phyloP scores from a whole-genome alignment of 2,329 filamentous ascomycete genomes.

The Diaporthe eres region DNA sequence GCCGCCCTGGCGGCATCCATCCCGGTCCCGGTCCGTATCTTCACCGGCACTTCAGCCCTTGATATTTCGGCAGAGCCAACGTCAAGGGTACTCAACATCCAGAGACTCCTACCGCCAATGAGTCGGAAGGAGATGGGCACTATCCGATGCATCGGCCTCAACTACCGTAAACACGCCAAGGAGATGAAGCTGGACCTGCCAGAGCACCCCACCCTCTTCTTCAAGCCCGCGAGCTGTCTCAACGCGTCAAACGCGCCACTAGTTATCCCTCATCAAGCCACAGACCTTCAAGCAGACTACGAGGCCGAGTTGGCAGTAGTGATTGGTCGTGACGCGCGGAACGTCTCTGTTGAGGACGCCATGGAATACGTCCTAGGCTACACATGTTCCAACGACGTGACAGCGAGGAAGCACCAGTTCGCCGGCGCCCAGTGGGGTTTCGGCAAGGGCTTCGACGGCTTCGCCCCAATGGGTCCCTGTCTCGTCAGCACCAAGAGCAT shows the following conservation, averaged over 20 bases:
- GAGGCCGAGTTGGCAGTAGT: conserved; percentile 71
- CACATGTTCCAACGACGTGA: conserved; percentile 69
- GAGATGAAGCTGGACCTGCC: conserved; percentile 56
- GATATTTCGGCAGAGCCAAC: neutral
- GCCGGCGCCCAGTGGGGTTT: conserved; percentile 74
- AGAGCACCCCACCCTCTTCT: conserved; percentile 53
- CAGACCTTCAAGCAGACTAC: conserved; percentile 62
- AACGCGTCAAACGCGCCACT: conserved; percentile 50
- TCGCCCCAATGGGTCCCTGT: conserved; percentile 54
- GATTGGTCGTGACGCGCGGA: conserved; percentile 63
- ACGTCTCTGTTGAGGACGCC: conserved; percentile 59
- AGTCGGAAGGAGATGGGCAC: conserved; percentile 53
- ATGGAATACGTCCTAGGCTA: conserved; percentile 68
- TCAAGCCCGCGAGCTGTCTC: conserved; percentile 55
- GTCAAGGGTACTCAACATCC: neutral
- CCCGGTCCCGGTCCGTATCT: conserved; percentile 45
- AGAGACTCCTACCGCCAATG: conserved; percentile 54
- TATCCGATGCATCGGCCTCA: conserved; percentile 62
- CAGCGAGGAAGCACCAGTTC: conserved; percentile 64
- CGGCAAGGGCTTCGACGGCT: conserved; percentile 62
- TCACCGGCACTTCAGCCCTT: conserved; percentile 21
- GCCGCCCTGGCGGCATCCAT: conserved; percentile 23
- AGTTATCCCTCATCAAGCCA: conserved; percentile 50
- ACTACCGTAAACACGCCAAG: conserved; percentile 58
- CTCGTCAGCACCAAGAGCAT: conserved; percentile 51